Conservation (phyloP, 805 yeast genomes). For the Yarrowia bubula region DNA sequence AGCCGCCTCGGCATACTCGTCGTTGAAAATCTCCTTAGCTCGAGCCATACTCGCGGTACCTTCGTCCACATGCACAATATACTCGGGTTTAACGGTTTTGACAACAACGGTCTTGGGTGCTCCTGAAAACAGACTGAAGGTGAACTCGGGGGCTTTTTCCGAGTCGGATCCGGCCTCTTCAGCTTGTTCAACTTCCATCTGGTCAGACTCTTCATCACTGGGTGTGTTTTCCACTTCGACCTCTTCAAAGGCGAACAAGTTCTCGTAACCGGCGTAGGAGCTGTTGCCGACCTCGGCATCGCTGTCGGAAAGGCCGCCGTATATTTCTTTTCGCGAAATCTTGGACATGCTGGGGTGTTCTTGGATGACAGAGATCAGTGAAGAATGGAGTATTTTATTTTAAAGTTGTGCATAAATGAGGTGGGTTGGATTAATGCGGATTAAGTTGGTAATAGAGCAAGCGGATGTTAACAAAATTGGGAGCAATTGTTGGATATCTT, state of each 20-base stretch:
- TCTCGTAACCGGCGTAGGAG: conserved; percentile 20
- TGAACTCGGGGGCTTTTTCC: neutral
- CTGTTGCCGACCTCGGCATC: neutral
- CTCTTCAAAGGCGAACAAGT: conserved; percentile 15
- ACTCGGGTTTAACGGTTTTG: neutral
- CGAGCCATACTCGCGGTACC: neutral
- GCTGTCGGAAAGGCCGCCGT: conserved; percentile 3
- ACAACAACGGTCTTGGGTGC: conserved; percentile 10
- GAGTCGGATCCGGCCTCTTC: neutral
- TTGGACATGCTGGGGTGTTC: neutral
- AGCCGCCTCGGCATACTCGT: conserved; percentile 11
- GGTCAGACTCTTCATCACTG: neutral
- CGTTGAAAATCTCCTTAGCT: neutral
- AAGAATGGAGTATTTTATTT: neutral
- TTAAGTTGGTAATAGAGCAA: no score
- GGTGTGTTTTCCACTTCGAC: neutral
- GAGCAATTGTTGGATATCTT: no score
- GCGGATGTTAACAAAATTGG: no score
- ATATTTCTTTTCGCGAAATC: conserved; percentile 16
- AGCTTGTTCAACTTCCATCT: neutral
- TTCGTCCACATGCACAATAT: neutral
- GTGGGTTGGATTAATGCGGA: no score
- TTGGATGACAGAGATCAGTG: neutral
- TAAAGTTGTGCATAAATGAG: neutral
- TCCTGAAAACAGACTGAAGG: conserved; percentile 15